Evolutionary conservation across 208 protist genomes (phyloP).

Genomic region (Naegleria gruberi): DNA sequence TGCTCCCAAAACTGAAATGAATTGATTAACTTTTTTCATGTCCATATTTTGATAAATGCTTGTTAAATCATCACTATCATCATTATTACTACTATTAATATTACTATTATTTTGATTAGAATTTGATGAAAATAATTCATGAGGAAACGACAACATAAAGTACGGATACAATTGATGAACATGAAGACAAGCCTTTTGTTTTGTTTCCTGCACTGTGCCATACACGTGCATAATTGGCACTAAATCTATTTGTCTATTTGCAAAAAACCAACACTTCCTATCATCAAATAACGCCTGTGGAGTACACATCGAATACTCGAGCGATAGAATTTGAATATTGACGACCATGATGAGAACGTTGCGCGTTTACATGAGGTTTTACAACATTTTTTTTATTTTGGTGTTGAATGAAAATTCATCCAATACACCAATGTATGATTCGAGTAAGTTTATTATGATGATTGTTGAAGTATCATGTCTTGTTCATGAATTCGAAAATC

Average conservation of each 20-base stretch:
- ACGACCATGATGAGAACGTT: no score
- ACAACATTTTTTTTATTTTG: no score
- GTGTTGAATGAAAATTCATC: no score
- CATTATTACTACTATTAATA: not conserved
- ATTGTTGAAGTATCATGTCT: no score
- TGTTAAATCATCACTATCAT: not conserved
- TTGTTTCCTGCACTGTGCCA: not conserved
- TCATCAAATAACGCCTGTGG: not conserved
- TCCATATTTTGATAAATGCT: not conserved
- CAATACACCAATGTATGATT: no score
- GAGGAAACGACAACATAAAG: not conserved
- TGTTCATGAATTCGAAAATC: no score
- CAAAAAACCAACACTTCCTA: not conserved
- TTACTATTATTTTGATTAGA: no score
- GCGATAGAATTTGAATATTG: not conserved
- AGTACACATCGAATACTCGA: not conserved
- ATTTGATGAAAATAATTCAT: not conserved
- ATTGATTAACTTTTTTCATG: not conserved
- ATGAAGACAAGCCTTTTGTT: constrained; percentile 12
- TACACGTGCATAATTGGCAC: not conserved
- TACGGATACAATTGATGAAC: constrained; percentile 7
- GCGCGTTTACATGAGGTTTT: no score
- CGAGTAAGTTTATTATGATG: no score
- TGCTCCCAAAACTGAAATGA: not conserved
- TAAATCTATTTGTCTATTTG: not conserved